These are phyloP conservation scores for Microbotryum intermedium DNA, from an alignment of 1,284 basidiomycete species.

Conservation along the genomic window DNA sequence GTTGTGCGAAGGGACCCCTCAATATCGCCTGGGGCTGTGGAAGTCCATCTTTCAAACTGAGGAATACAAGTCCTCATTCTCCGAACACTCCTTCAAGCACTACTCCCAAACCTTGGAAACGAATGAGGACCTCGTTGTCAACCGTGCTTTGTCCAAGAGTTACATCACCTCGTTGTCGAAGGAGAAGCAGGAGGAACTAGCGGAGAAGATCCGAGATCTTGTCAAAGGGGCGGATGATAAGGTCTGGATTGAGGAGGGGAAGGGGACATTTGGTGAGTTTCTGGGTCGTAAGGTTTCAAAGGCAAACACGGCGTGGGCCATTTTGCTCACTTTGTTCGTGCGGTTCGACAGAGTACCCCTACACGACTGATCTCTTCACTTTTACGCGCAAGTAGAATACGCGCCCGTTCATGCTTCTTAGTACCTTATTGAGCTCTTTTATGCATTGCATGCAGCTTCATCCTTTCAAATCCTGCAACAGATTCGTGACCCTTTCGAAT, in stretches of 20 bases:
- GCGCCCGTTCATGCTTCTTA: no score
- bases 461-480: constrained; percentile 43
- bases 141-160: constrained; percentile 28
- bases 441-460: background rate
- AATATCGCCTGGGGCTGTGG: constrained; percentile 24
- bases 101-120: constrained; percentile 11
- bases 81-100: background rate
- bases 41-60: constrained; percentile 20
- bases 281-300: background rate
- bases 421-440: no score
- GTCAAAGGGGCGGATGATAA: constrained; percentile 22
- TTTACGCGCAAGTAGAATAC: no score
- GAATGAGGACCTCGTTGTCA: constrained; percentile 26
- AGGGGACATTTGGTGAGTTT: constrained; percentile 21
- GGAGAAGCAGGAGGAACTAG: constrained; percentile 17
- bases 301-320: background rate
- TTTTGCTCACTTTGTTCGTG: background rate
- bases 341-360: constrained; percentile 4
- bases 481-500: constrained; percentile 59
- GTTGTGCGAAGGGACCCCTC: constrained; percentile 22
- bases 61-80: constrained; percentile 10
- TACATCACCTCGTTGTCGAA: constrained; percentile 30
- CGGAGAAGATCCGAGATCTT: constrained; percentile 8
- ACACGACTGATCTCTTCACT: constrained; percentile 8
- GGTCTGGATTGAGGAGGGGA: constrained; percentile 27